phyloP scores from a whole-genome alignment of 768 basidiomycete species.

The Lactarius indigo region DNA sequence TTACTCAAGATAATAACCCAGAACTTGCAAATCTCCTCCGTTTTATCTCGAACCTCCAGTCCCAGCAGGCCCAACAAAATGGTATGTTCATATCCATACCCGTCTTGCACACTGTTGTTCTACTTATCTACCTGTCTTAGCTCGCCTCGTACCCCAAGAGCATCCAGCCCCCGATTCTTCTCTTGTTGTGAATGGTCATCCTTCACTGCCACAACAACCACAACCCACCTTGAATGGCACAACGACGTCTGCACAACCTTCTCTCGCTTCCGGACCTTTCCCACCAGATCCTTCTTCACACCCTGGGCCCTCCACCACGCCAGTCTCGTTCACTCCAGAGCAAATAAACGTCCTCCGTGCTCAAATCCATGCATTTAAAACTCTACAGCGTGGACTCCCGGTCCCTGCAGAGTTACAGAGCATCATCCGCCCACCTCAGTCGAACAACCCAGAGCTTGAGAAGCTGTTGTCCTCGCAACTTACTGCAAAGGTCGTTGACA shows the following conservation, averaged over 20 bases:
- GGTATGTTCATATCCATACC: conserved; percentile 5
- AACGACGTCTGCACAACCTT: conserved; percentile 35
- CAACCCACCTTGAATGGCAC: conserved; percentile 35
- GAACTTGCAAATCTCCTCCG: conserved; percentile 43
- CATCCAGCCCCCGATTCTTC: conserved; percentile 25
- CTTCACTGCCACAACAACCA: conserved; percentile 29
- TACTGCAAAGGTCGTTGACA: conserved; percentile 63
- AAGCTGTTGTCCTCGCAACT: conserved; percentile 61
- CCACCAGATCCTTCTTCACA: conserved; percentile 47
- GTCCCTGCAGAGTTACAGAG: conserved; percentile 69
- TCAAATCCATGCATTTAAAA: conserved; percentile 80
- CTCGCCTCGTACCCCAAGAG: conserved; percentile 24
- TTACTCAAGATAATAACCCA: conserved; percentile 41
- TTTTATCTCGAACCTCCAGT: conserved; percentile 39
- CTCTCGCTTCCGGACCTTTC: conserved; percentile 47
- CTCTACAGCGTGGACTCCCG: conserved; percentile 59
- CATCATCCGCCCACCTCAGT: conserved; percentile 62
- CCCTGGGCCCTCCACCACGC: conserved; percentile 59
- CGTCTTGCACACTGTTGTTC: not conserved
- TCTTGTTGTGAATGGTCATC: conserved; percentile 50
- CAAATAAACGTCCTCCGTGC: conserved; percentile 75
- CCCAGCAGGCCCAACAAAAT: conserved; percentile 36
- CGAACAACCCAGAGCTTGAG: conserved; percentile 59
- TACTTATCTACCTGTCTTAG: not conserved
- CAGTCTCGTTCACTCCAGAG: conserved; percentile 73